phyloP scores from a whole-genome alignment of 176 grass and related monocot species.

The Ensete glaucum region DNA sequence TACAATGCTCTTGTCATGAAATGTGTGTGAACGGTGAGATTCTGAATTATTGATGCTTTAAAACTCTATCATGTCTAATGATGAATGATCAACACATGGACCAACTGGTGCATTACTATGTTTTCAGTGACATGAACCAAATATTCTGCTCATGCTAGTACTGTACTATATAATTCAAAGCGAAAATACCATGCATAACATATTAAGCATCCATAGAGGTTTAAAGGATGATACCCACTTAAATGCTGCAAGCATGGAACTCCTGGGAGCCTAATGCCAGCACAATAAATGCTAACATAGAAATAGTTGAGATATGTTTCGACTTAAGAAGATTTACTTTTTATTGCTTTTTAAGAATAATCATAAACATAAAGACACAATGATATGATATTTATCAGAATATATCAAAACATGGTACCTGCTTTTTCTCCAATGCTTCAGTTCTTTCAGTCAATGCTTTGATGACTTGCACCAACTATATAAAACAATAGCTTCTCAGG shows the following conservation, averaged over 20 bases:
- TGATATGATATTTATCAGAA: neutral
- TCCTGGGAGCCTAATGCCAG: too few species aligned
- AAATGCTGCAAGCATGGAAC: too few species aligned
- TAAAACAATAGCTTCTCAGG: slow-evolving; percentile 6
- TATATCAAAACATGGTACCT: slow-evolving; percentile 33
- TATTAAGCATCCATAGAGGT: too few species aligned
- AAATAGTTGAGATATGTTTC: neutral
- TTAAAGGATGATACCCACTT: too few species aligned
- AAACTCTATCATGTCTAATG: neutral
- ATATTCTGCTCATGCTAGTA: neutral
- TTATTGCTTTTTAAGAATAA: neutral
- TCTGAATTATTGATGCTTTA: neutral
- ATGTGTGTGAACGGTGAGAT: neutral
- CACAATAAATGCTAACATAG: neutral
- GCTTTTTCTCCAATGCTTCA: slow-evolving; percentile 45
- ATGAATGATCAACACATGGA: neutral
- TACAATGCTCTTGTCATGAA: neutral
- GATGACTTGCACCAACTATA: slow-evolving; percentile 49
- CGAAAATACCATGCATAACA: too few species aligned
- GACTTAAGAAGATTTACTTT: neutral
- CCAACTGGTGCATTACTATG: neutral
- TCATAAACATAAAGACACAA: neutral
- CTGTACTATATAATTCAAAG: too few species aligned
- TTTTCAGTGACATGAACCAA: neutral
- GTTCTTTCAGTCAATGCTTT: slow-evolving; percentile 38